Conservation (phyloP, 1,139 yeast genomes). For the Citeromyces hawaiiensis region DNA sequence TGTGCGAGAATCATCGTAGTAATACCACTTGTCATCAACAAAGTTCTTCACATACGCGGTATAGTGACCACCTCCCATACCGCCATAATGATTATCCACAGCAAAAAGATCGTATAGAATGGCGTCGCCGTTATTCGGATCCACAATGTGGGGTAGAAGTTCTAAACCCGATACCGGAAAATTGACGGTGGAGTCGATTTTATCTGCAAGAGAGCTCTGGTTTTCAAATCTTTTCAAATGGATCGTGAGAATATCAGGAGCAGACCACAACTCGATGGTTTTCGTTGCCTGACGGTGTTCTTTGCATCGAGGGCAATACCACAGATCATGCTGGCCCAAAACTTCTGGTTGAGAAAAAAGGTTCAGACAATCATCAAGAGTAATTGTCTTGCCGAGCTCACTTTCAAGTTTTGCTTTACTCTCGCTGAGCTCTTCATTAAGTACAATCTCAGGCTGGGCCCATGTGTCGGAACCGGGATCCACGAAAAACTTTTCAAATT, state of each 20-base stretch:
- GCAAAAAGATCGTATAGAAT: constrained; percentile 72
- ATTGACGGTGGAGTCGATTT: constrained; percentile 71
- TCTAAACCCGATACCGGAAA: constrained; percentile 84
- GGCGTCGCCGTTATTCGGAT: constrained; percentile 19
- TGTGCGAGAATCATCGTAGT: constrained; percentile 80
- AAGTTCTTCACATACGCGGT: constrained; percentile 82
- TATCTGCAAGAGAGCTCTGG: constrained; percentile 77
- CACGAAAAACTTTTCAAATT: constrained; percentile 36
- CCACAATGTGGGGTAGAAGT: constrained; percentile 41
- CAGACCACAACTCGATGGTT: constrained; percentile 81
- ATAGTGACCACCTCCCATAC: constrained; percentile 95
- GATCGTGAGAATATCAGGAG: constrained; percentile 81
- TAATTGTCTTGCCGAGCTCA: constrained; percentile 32
- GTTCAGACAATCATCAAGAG: constrained; percentile 63
- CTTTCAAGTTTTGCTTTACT: constrained; percentile 21
- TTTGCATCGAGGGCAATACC: constrained; percentile 89
- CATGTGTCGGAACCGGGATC: constrained; percentile 31
- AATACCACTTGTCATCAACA: constrained; percentile 73
- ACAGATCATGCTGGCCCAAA: constrained; percentile 77
- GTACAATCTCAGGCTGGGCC: constrained; percentile 33
- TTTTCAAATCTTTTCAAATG: constrained; percentile 87
- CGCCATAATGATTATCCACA: constrained; percentile 93
- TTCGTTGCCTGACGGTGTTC: constrained; percentile 88
- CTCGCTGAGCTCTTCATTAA: constrained; percentile 35
- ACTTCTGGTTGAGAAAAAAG: constrained; percentile 75